Evolutionary conservation across 1,284 basidiomycete genomes (phyloP), one percentile per base, ranked within the genome.

Genomic region (Moesziomyces antarcticus): DNA sequence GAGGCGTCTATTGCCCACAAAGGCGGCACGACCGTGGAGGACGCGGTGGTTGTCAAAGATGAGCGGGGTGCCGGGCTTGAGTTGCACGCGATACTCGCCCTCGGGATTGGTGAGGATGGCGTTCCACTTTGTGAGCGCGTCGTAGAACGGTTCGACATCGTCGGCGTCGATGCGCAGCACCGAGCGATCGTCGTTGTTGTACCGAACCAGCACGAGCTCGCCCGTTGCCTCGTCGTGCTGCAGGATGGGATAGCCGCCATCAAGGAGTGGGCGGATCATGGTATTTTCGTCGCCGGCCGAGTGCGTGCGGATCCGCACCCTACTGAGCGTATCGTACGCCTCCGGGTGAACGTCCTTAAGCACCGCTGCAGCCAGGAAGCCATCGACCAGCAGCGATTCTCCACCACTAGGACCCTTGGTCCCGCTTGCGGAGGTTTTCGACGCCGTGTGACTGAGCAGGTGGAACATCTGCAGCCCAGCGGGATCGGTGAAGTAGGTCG

Each of bases 391-490:
- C 8, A 98, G 88, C 1, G 93, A 93, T 11, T 90, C 88, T 7
- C 96, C 96, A 0, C 96, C 96, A 18, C 87, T 87, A 10, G 93
- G 93, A 0, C 90, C 85, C 87, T 46, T 43, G 7, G 40, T 47
- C 13, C 65, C 0, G 9, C 25, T 40, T 7, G 20, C 27, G 11
- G n/a, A 13, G 3, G 50, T 46, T 24, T 70, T 70, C 43, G 57
- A 58, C 1, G 71, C 61, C 0, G 67, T 70, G 35, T 82, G 79
- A 0, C 91, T 91, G 40, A 98, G 89, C 33, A 97, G 88, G 84
- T 99, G 96, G 86, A 99, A 98, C 56, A 97, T 87, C 82, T 99
- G 96, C 24, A 99, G 86, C 3, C 96, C 95, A 50, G 92, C 92
- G 0, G 96, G 81, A 48, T 82, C 80, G 44, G 71, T 80, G 27